These are phyloP conservation scores for Tolypocladium paradoxum DNA, from an alignment of 2,329 filamentous ascomycete genomes.

Conservation along the genomic window DNA sequence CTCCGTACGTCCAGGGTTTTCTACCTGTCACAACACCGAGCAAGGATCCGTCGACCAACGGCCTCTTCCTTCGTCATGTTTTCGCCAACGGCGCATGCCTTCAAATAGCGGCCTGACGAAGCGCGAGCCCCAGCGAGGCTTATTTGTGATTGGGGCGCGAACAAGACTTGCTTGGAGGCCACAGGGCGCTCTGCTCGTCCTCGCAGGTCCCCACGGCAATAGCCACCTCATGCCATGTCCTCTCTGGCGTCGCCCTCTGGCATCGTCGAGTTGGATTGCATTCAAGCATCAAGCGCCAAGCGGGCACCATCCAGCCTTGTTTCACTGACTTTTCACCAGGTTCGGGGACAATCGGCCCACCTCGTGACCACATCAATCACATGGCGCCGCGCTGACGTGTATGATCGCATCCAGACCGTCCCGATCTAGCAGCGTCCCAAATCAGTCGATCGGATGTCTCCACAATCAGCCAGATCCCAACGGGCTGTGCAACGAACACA, in stretches of 20 bases:
- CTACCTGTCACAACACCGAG: not conserved
- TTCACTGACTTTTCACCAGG: not conserved
- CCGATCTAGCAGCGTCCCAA: slow-evolving; percentile 3
- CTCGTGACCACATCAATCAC: slow-evolving; percentile 1
- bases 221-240: not conserved
- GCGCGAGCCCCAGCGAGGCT: not conserved
- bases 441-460: slow-evolving; percentile 4
- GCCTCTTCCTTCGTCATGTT: not conserved
- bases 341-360: not conserved
- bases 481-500: not conserved
- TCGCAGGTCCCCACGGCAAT: not conserved
- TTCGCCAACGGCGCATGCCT: not conserved
- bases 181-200: not conserved
- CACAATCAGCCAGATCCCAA: slow-evolving; percentile 2
- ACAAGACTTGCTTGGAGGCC: not conserved
- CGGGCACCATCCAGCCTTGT: not conserved
- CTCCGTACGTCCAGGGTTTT: not conserved
- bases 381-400: slow-evolving; percentile 3
- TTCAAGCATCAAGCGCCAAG: not conserved
- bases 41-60: not conserved
- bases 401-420: slow-evolving; percentile 1
- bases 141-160: not conserved
- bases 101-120: not conserved
- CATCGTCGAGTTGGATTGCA: not conserved
- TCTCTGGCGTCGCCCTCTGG: not conserved